These are phyloP conservation scores for Apiotrichum porosum DNA, from an alignment of 1,284 basidiomycete species.

Conservation along the genomic window DNA sequence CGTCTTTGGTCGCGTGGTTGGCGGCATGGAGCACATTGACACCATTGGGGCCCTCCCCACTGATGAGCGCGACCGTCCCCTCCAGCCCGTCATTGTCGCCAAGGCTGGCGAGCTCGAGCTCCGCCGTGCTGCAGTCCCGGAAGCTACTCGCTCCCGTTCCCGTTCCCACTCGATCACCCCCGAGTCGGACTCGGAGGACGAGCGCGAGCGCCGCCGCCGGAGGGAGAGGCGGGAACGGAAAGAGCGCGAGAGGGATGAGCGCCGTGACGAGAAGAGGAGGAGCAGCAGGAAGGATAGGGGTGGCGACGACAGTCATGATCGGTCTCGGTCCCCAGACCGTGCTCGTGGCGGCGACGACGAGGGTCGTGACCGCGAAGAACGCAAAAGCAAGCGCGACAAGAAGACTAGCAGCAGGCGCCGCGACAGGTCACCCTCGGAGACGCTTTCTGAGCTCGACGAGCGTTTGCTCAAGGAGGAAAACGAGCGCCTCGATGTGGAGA, in stretches of 20 bases:
- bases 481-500: conserved; percentile 37
- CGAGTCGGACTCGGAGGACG: neutral
- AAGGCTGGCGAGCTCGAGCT: conserved; percentile 83
- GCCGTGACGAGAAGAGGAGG: conserved; percentile 3
- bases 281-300: conserved; percentile 22
- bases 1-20: conserved; percentile 52
- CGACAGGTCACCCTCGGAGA: conserved; percentile 22
- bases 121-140: conserved; percentile 46
- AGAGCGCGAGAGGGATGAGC: conserved; percentile 11
- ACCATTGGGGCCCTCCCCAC: conserved; percentile 49
- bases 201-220: conserved; percentile 15
- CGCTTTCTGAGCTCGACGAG: conserved; percentile 46
- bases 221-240: conserved; percentile 16
- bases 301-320: neutral
- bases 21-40: conserved; percentile 50
- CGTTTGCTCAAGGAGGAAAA: conserved; percentile 48
- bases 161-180: conserved; percentile 20
- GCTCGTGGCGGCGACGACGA: neutral
- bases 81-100: conserved; percentile 63
- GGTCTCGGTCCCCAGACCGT: too few relatives aligned
- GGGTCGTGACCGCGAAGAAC: conserved; percentile 6
- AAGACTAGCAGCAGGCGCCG: conserved; percentile 7
- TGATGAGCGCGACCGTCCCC: conserved; percentile 56
- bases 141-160: conserved; percentile 4
- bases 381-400: conserved; percentile 5